Percentiles rank a stretch among this genome's conserved stretches.
phyloP scores from a whole-genome alignment of 139 green algal genomes.

The Chlorella ohadii region DNA sequence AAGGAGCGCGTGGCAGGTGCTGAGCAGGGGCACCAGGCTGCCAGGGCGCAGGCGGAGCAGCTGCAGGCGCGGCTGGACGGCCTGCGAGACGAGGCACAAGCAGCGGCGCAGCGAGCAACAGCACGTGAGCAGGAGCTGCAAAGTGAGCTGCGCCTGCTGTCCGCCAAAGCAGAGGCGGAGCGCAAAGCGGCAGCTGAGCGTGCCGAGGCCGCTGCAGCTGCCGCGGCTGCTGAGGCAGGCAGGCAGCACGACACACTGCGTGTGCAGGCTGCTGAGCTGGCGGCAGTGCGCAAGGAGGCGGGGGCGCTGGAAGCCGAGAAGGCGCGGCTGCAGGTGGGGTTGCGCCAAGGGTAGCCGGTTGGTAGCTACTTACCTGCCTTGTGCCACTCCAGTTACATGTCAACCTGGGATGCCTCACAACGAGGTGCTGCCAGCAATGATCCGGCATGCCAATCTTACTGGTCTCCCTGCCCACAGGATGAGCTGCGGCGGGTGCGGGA shows the following conservation, averaged over 20 bases:
- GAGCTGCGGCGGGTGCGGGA: neutral
- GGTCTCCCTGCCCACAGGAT: neutral
- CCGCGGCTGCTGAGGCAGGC: neutral
- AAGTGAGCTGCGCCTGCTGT: neutral
- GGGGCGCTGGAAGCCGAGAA: neutral
- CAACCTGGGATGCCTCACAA: no score
- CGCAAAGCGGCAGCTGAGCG: neutral
- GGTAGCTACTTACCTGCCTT: no score
- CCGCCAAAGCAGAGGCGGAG: neutral
- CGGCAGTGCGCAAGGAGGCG: slow-evolving; percentile 4
- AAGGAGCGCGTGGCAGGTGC: neutral
- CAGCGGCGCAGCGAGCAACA: neutral
- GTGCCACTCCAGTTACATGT: no score
- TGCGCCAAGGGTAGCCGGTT: no score
- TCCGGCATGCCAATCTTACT: no score
- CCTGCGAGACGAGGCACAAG: neutral
- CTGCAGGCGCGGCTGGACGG: slow-evolving; percentile 13
- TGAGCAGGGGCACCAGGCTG: neutral
- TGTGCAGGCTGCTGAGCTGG: neutral
- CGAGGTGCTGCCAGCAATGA: no score
- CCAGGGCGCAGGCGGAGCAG: neutral
- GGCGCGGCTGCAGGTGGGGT: slow-evolving; percentile 10
- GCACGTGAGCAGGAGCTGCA: slow-evolving; percentile 11
- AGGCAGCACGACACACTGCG: neutral
- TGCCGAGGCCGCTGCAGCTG: neutral